A percentile compares a stretch with the other conserved stretches of the same genome.
phyloP scores from a whole-genome alignment of 225 moss, liverwort and hornwort species.

The Pseudisothecium myosuroides region DNA sequence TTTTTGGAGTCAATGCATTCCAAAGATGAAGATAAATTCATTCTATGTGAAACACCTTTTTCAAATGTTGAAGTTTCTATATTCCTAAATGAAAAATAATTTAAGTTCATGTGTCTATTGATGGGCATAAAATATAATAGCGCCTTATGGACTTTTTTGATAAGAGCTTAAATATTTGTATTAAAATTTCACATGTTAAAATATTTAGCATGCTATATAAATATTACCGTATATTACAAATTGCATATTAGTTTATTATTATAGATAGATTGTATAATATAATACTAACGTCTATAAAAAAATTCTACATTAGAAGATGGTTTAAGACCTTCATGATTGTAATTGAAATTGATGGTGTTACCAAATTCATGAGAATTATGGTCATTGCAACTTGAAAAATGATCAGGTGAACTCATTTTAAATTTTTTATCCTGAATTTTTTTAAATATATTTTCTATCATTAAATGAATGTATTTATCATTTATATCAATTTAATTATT shows the following conservation, averaged over 20 bases:
- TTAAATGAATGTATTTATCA: neutral
- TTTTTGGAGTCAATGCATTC: neutral
- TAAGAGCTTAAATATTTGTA: neutral
- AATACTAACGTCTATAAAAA: neutral
- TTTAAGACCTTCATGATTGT: neutral
- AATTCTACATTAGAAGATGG: neutral
- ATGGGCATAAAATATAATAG: neutral
- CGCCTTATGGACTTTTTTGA: fast-evolving
- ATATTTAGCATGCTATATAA: neutral
- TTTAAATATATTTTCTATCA: neutral
- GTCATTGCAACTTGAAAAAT: neutral
- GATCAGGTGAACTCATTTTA: neutral
- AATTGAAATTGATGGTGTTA: neutral
- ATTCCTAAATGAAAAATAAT: neutral
- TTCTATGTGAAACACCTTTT: neutral
- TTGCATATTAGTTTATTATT: neutral
- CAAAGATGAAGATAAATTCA: neutral
- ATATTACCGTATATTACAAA: neutral
- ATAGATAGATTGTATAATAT: neutral
- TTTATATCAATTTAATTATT: no score
- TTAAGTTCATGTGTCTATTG: neutral
- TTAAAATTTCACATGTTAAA: neutral
- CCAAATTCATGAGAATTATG: conserved; percentile 11
- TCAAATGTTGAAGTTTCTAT: neutral
- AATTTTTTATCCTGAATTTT: neutral